These are phyloP conservation scores for Microdochium trichocladiopsis DNA, from an alignment of 2,329 filamentous ascomycete genomes.

Conservation along the genomic window DNA sequence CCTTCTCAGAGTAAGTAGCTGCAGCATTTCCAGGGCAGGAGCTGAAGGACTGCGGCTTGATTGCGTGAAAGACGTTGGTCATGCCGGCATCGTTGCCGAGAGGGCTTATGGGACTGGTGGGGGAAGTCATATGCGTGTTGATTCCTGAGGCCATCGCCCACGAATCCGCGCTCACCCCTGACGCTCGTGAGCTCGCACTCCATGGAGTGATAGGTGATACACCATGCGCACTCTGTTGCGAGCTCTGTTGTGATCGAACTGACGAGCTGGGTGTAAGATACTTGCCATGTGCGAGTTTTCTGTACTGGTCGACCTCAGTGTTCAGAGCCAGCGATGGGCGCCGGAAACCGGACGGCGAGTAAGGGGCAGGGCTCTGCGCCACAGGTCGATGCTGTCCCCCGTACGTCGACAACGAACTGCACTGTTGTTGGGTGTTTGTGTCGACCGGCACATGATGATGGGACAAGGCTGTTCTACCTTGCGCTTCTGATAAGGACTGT, in stretches of 20 bases:
- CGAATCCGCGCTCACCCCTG: slow-evolving; percentile 9
- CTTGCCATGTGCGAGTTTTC: slow-evolving; percentile 12
- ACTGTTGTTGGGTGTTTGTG: background rate
- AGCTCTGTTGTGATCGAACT: slow-evolving; percentile 29
- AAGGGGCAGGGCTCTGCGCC: slow-evolving; percentile 5
- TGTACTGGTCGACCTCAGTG: slow-evolving; percentile 17
- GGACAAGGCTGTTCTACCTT: background rate
- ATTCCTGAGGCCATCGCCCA: slow-evolving; percentile 32
- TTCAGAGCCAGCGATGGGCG: slow-evolving; percentile 22
- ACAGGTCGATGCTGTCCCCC: background rate
- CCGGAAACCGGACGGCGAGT: slow-evolving; percentile 5
- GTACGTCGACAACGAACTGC: too few relatives aligned
- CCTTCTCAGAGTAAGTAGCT: background rate
- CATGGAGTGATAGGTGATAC: slow-evolving; percentile 42
- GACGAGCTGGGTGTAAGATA: slow-evolving; percentile 21
- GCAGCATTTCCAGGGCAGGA: slow-evolving; percentile 11
- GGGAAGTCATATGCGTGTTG: slow-evolving; percentile 38
- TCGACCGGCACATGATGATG: background rate
- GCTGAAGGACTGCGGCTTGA: background rate
- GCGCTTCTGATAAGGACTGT: background rate
- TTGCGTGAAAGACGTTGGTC: background rate
- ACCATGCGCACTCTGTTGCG: slow-evolving; percentile 27
- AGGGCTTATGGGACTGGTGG: slow-evolving; percentile 30
- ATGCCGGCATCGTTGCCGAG: slow-evolving; percentile 16
- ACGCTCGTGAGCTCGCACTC: slow-evolving; percentile 19